Evolutionary conservation across 2,329 filamentous ascomycete species (phyloP), one percentile per base, ranked within the genome.

Genomic region (Penicillium olsonii): DNA sequence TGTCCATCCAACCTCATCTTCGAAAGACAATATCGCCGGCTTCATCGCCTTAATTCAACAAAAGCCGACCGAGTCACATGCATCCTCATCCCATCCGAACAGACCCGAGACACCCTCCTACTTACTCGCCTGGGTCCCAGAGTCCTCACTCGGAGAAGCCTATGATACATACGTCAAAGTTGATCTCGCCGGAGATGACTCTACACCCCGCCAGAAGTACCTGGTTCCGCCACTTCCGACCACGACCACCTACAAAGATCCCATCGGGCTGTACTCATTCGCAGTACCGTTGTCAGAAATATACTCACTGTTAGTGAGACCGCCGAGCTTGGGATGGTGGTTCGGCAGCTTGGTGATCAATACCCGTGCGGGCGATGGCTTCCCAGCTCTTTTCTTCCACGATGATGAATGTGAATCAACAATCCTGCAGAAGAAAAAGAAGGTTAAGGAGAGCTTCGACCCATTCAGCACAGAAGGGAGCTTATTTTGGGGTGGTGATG

Each of bases 401-500:
- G 94, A 99, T 65, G 91, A 85, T 55, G 94, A 99, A 75, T 99
- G 94, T 65, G 88, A 96, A 72, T 95, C 88, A 45, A 99, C 94
- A 0, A 95, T 97, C 18, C 73, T 95, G 48, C 92, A 97, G 71
- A 90, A 95, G 75, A 95, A 94, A 79, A 90, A 87, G 72, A 78
- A 89, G 45, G 84, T 90, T 0, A 83, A 82, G 54, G 90, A 96
- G 61, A 89, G 78, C 37, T 97, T 99, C 63, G 91, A 96, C 62
- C 92, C 92, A 0, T 96, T 96, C 68, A 86, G 87, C 14, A 88
- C 90, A 54, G 81, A 81, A 55, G 92, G 92, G 0, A 60, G 54
- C 43, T 87, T 96, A 78, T 97, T 96, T 66, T 99, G 95, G 94
- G 95, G 94, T 48, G 94, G 94, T 5, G 94, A 99, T 67, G 92